These are phyloP conservation scores for Verbena officinalis DNA, from an alignment of 257 asterid species.

Conservation along the genomic window DNA sequence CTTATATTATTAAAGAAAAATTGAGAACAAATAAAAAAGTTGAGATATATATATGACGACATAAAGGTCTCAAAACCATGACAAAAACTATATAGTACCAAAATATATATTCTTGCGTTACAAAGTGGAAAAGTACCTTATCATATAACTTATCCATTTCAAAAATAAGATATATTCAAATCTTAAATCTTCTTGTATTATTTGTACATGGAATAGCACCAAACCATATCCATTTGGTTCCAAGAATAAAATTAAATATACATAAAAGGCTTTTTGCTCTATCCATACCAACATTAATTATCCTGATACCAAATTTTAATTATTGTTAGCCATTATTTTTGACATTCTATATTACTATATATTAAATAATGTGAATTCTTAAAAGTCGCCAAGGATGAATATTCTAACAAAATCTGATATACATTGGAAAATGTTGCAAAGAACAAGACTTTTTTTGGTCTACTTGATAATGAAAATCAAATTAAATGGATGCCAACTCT, in stretches of 20 bases:
- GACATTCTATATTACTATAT: neutral
- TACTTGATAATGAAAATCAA: neutral
- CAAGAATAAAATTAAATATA: neutral
- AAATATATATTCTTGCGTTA: constrained; percentile 22
- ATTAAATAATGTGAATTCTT: neutral
- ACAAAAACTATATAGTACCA: no score
- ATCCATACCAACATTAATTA: neutral
- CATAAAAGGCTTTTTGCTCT: neutral
- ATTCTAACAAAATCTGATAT: neutral
- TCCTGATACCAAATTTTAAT: neutral
- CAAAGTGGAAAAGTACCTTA: constrained; percentile 13
- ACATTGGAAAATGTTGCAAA: neutral
- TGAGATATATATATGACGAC: no score
- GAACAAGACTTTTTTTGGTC: neutral
- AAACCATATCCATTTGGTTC: neutral
- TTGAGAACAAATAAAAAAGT: no score
- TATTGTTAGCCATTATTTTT: neutral
- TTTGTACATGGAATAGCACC: neutral
- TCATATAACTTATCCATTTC: constrained; percentile 10
- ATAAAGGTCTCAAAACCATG: no score
- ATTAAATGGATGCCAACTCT: neutral
- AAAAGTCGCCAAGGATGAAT: neutral
- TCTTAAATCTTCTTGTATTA: neutral
- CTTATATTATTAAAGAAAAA: no score
- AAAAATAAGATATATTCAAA: neutral